These are phyloP conservation scores for Lyophyllum decastes DNA, from an alignment of 768 basidiomycete genomes.

Conservation along the genomic window DNA sequence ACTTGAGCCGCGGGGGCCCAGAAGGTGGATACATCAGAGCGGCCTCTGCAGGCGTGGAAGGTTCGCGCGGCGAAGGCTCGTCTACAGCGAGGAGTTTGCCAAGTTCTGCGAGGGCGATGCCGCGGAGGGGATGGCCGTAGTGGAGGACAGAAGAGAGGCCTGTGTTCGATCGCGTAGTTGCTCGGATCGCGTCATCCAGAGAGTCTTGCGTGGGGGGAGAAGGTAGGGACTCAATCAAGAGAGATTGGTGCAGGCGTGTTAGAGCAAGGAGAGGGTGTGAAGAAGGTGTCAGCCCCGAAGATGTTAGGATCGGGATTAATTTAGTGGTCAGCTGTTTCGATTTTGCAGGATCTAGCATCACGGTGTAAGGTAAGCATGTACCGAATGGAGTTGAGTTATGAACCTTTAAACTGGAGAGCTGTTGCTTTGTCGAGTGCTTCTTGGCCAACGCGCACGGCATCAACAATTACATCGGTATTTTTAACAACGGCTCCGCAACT, in stretches of 20 bases:
- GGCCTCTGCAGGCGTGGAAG: slow-evolving; percentile 15
- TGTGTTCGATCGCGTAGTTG: slow-evolving; percentile 50
- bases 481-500: slow-evolving; percentile 54
- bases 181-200: slow-evolving; percentile 65
- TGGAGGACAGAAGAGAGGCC: slow-evolving; percentile 58
- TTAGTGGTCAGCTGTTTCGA: slow-evolving; percentile 63
- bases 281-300: slow-evolving; percentile 60
- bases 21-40: slow-evolving; percentile 59
- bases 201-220: slow-evolving; percentile 42
- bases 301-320: slow-evolving; percentile 63
- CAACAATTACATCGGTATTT: slow-evolving; percentile 54
- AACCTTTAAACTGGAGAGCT: slow-evolving; percentile 60
- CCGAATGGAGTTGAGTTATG: slow-evolving; percentile 1
- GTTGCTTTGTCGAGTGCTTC: slow-evolving; percentile 78
- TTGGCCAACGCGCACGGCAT: slow-evolving; percentile 68
- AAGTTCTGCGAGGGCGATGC: slow-evolving; percentile 73
- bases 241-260: slow-evolving; percentile 66
- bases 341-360: slow-evolving; percentile 52
- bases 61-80: slow-evolving; percentile 52
- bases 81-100: slow-evolving; percentile 83
- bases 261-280: slow-evolving; percentile 80
- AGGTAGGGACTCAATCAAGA: slow-evolving; percentile 58
- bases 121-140: slow-evolving; percentile 76
- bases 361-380: slow-evolving; percentile 1
- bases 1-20: slow-evolving; percentile 59